phyloP scores from a whole-genome alignment of 768 basidiomycete genomes.

The Plicaturopsis crispa region DNA sequence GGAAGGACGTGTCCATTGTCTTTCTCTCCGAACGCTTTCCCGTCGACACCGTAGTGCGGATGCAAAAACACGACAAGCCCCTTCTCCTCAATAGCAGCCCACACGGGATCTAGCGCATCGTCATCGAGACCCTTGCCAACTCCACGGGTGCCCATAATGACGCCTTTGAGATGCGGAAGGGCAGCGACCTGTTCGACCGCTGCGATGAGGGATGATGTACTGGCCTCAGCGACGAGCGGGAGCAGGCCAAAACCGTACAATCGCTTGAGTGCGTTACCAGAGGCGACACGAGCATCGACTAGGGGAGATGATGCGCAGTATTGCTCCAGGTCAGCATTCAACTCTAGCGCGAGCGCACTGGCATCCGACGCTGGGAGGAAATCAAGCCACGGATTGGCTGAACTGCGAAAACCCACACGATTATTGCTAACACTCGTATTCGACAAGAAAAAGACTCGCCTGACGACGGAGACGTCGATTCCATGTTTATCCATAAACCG shows the following conservation, averaged over 20 bases:
- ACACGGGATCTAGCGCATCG: conserved; percentile 67
- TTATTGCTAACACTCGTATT: not conserved
- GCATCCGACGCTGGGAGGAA: conserved; percentile 70
- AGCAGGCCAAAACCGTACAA: conserved; percentile 82
- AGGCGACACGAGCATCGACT: no score
- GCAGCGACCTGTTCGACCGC: conserved; percentile 58
- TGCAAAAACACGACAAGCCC: conserved; percentile 78
- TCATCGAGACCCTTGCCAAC: conserved; percentile 80
- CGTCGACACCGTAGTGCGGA: conserved; percentile 79
- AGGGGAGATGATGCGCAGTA: conserved; percentile 67
- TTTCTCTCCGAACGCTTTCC: conserved; percentile 65
- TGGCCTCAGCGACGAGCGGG: conserved; percentile 67
- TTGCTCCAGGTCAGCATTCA: conserved; percentile 72
- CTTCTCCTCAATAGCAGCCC: conserved; percentile 65
- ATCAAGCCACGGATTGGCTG: conserved; percentile 91
- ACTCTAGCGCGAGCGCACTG: conserved; percentile 50
- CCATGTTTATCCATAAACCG: conserved; percentile 80
- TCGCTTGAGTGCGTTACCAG: conserved; percentile 40
- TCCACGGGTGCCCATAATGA: conserved; percentile 81
- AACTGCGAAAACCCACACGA: conserved; percentile 30
- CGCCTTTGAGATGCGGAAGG: conserved; percentile 60
- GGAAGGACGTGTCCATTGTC: conserved; percentile 86
- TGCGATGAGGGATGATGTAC: conserved; percentile 48
- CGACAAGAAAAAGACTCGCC: conserved; percentile 29
- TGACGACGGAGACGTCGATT: conserved; percentile 74